Conservation (phyloP, 2,329 filamentous ascomycete species). For the Sordariomycetes sp. region DNA sequence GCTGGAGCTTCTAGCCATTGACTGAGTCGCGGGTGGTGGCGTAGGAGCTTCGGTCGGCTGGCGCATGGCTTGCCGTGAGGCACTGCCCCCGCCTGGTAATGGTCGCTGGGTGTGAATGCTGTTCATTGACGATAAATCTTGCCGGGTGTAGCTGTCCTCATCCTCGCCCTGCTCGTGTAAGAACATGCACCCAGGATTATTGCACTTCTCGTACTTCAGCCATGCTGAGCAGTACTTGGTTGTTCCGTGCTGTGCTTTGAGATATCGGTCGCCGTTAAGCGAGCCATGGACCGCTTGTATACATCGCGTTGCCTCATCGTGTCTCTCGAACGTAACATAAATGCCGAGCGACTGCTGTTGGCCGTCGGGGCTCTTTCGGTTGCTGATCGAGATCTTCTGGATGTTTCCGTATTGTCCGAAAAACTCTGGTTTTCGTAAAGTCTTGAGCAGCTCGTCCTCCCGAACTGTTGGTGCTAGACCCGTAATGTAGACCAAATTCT, state of each 20-base stretch:
- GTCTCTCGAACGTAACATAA: constrained; percentile 94
- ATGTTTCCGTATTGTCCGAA: constrained; percentile 99
- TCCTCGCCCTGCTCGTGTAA: constrained; percentile 97
- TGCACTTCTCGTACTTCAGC: constrained; percentile 86
- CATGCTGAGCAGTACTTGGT: constrained; percentile 99
- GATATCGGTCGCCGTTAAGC: constrained; percentile 75
- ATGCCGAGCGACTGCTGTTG: constrained; percentile 87
- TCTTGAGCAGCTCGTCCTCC: constrained; percentile 87
- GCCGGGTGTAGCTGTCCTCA: constrained; percentile 89
- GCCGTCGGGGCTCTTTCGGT: constrained; percentile 68
- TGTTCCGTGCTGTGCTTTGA: constrained; percentile 75
- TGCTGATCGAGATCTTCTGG: constrained; percentile 97
- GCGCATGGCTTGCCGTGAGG: constrained; percentile 43
- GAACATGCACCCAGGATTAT: constrained; percentile 96
- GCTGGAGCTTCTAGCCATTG: constrained; percentile 70
- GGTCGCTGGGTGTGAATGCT: constrained; percentile 73
- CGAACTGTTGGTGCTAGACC: constrained; percentile 85
- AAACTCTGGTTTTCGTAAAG: constrained; percentile 81
- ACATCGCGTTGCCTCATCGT: constrained; percentile 81
- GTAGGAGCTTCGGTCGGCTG: constrained; percentile 32
- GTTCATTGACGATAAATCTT: constrained; percentile 92
- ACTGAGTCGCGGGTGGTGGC: constrained; percentile 35
- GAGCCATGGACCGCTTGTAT: constrained; percentile 91
- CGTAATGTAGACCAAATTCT: constrained; percentile 97
- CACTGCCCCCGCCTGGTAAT: constrained; percentile 40